Conservation (phyloP, 2,329 filamentous ascomycete genomes). For the Colletotrichum sp. region DNA sequence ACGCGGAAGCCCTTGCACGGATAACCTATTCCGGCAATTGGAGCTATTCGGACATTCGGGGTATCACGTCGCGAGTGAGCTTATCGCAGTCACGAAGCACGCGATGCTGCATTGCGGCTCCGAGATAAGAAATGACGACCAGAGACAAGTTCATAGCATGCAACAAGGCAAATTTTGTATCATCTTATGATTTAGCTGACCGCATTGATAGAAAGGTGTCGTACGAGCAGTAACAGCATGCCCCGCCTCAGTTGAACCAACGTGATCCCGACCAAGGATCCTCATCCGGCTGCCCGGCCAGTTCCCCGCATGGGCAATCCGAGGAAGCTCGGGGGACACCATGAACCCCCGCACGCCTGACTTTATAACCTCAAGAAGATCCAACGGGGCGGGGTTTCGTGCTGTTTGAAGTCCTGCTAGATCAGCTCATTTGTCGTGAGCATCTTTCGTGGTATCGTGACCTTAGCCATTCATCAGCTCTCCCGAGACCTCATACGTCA, state of each 20-base stretch:
- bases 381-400: background rate
- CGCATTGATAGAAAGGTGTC: no score
- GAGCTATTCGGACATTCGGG: background rate
- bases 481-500: background rate
- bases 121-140: background rate
- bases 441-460: fast-evolving
- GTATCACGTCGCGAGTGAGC: background rate
- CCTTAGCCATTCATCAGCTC: background rate
- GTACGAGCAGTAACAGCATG: background rate
- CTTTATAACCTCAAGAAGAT: background rate
- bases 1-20: background rate
- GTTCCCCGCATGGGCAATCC: background rate
- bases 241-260: background rate
- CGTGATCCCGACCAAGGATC: background rate
- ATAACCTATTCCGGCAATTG: background rate
- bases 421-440: background rate
- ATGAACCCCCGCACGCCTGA: background rate
- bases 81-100: background rate
- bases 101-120: background rate
- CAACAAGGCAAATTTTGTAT: background rate
- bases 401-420: background rate
- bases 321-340: background rate
- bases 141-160: background rate
- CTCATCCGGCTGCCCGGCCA: background rate
- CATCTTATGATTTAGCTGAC: background rate